Conservation (phyloP, 306 rosid genomes). For the Ormosia semicastrata region DNA sequence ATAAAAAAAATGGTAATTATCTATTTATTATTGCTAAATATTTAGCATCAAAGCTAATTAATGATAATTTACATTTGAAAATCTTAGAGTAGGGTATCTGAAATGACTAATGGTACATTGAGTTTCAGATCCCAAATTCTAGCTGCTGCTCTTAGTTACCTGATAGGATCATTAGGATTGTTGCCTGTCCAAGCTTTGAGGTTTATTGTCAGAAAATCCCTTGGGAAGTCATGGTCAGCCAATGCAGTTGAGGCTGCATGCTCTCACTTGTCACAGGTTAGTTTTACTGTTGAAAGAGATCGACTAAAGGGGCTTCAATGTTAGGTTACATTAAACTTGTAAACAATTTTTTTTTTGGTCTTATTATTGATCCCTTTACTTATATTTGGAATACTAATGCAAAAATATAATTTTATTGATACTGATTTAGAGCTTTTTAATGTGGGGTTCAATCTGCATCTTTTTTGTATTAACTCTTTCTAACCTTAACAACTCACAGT, state of each 20-base stretch:
- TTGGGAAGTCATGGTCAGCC: conserved; percentile 81
- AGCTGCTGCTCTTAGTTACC: conserved; percentile 47
- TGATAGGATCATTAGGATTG: conserved; percentile 58
- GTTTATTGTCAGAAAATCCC: conserved; percentile 50
- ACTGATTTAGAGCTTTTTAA: not conserved
- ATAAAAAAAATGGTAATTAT: not conserved
- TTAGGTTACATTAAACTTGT: conserved; percentile 9
- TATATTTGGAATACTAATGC: not conserved
- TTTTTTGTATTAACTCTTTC: conserved; percentile 22
- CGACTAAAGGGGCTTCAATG: not conserved
- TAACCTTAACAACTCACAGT: conserved; percentile 52
- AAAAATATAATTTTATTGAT: conserved; percentile 4
- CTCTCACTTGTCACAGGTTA: conserved; percentile 84
- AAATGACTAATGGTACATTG: conserved; percentile 26
- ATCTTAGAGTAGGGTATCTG: conserved; percentile 2
- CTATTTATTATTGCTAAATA: conserved; percentile 9
- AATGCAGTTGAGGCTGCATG: conserved; percentile 76
- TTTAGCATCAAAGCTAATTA: not conserved
- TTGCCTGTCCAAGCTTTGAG: conserved; percentile 58
- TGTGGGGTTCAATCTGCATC: conserved; percentile 1
- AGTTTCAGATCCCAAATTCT: conserved; percentile 61
- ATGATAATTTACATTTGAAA: conserved; percentile 8
- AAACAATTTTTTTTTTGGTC: not conserved
- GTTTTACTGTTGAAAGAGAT: conserved; percentile 14
- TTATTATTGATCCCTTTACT: not conserved